Evolutionary conservation across 176 grass and related monocot genomes (phyloP), one percentile per base, ranked within the genome.

Genomic region (Triticum dicoccoides): DNA sequence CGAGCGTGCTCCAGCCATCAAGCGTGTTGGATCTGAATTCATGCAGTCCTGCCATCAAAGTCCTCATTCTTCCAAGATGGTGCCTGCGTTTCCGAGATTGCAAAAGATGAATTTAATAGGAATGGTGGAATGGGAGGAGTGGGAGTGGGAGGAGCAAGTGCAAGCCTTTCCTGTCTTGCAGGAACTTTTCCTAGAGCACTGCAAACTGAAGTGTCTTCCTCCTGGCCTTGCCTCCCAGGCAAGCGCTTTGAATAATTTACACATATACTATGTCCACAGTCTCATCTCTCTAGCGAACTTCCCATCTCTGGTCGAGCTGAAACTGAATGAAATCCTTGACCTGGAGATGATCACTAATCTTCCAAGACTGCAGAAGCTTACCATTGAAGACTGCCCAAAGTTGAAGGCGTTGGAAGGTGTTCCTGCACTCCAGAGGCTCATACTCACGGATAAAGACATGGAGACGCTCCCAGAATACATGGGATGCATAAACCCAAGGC

Each of bases 361-460:
- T 23, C 34, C 8, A 0, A 42, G 21, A 5, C 13, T 72, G 0
- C 15, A 72, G 3, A 73, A 73, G 70, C 70, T 44, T 73, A 18
- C 12, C 1, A 35, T 66, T 0, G 6, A 8, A 8, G 5, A 0
- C 0, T 69, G 66, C 13, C 29, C 65, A 33, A 67, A 67, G 1
- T 0, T 69, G 14, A 35, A 35, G 0, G 0, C 0, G 0, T 4
- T 75, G 6, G 41, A 51, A 0, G 12, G 27, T 32, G 4, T 67
- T 11, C 29, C 29, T 15, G 29, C 4, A 67, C 27, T 67, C 5
- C 65, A 67, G 27, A 9, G 29, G 27, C 3, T 67, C 12, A 0
- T 1, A 0, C 8, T 61, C 7, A 3, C 0, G 0, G 7, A 61
- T 61, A 0, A 23, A 2, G 6, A 1, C 20, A 38, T n/a, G 64